These are phyloP conservation scores for Yamadazyma scolyti DNA, from an alignment of 805 yeast genomes.

Conservation along the genomic window DNA sequence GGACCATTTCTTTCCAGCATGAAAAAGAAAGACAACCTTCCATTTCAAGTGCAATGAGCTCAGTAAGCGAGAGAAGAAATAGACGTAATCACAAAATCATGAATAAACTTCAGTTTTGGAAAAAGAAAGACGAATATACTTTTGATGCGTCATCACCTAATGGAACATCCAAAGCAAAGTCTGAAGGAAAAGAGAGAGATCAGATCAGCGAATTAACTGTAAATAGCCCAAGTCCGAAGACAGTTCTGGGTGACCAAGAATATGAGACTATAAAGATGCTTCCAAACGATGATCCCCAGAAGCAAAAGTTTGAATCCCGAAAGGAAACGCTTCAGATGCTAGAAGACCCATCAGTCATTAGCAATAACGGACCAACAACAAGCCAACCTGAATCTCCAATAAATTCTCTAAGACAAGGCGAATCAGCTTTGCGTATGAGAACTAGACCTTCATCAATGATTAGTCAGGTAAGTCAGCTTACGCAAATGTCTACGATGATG, in stretches of 20 bases:
- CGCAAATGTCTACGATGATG: constrained; percentile 40
- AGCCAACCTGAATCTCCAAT: no score
- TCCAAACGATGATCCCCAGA: no score
- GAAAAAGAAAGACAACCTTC: constrained; percentile 12
- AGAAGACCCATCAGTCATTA: no score
- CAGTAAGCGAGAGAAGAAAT: constrained; percentile 3
- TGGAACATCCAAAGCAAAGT: constrained; percentile 2
- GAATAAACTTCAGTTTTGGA: constrained; percentile 39
- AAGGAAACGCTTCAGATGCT: no score
- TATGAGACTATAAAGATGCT: no score
- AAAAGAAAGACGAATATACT: constrained; percentile 11
- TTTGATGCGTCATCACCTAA: not conserved
- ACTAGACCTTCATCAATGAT: constrained; percentile 38
- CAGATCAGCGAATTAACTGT: constrained; percentile 10
- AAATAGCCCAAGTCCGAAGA: constrained; percentile 13
- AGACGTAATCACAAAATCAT: constrained; percentile 19
- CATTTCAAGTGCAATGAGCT: constrained; percentile 9
- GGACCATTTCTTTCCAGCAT: constrained; percentile 17
- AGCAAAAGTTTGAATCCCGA: no score
- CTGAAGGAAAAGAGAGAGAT: constrained; percentile 3
- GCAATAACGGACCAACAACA: no score
- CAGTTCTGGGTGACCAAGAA: constrained; percentile 11
- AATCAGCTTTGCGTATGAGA: constrained; percentile 9
- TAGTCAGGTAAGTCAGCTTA: constrained; percentile 36
- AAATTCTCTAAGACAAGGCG: no score